Evolutionary conservation across 495 filamentous ascomycete genomes (phyloP).

Genomic region (Talaromyces wortmannii): DNA sequence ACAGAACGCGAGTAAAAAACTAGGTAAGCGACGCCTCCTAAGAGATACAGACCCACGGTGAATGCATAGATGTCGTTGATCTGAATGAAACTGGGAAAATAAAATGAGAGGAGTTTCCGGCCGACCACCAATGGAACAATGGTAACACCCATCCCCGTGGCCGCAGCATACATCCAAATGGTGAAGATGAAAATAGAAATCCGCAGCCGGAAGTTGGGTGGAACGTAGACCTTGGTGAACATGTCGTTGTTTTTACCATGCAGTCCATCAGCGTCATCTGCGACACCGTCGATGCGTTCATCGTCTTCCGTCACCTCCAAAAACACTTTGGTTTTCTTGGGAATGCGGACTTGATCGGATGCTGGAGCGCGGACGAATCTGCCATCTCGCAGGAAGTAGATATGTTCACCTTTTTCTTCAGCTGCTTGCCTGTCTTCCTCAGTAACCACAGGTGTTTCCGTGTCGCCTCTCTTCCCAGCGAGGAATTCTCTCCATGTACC

Average conservation of each 20-base stretch:
- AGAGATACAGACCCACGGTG: slow-evolving; percentile 74
- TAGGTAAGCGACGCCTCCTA: slow-evolving; percentile 58
- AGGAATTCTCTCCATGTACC: slow-evolving; percentile 48
- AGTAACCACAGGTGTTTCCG: slow-evolving; percentile 36
- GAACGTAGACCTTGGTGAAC: slow-evolving; percentile 82
- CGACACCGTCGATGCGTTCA: slow-evolving; percentile 49
- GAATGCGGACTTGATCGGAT: slow-evolving; percentile 88
- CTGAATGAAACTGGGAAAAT: slow-evolving; percentile 58
- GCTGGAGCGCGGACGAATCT: slow-evolving; percentile 83
- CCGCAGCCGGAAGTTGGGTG: slow-evolving; percentile 73
- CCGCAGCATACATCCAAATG: slow-evolving; percentile 90
- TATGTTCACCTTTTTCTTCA: slow-evolving; percentile 27
- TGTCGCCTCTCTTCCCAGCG: slow-evolving; percentile 38
- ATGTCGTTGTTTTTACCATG: slow-evolving; percentile 58
- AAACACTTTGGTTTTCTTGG: slow-evolving; percentile 76
- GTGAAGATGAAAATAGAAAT: slow-evolving; percentile 80
- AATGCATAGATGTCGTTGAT: slow-evolving; percentile 97
- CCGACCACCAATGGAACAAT: slow-evolving; percentile 85
- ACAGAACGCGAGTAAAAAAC: slow-evolving; percentile 44
- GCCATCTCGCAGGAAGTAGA: slow-evolving; percentile 65
- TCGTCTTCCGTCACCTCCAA: slow-evolving; percentile 71
- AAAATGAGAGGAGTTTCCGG: slow-evolving; percentile 60
- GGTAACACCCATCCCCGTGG: slow-evolving; percentile 84
- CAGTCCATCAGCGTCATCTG: slow-evolving; percentile 53
- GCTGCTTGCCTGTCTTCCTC: slow-evolving; percentile 22